These are phyloP conservation scores for Fraxinus ornus DNA, from an alignment of 305 asterid genomes.

Conservation along the genomic window DNA sequence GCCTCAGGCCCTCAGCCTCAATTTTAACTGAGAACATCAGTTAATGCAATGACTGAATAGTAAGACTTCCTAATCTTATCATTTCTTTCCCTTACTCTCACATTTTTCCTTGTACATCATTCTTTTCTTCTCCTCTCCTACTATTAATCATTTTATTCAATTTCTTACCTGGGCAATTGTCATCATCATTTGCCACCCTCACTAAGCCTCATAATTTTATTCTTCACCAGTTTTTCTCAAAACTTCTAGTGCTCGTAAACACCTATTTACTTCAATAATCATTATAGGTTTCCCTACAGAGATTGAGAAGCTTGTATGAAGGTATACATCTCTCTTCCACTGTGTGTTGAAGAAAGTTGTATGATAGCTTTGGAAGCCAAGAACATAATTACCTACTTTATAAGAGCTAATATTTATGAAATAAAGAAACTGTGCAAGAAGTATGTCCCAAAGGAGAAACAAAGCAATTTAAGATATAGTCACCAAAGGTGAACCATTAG, in stretches of 20 bases:
- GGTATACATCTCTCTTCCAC: not conserved
- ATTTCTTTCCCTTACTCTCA: not conserved
- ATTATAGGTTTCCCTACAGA: not conserved
- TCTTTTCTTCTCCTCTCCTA: not conserved
- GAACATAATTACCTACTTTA: not conserved
- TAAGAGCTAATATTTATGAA: not conserved
- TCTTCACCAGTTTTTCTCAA: not conserved
- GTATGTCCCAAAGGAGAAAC: not conserved
- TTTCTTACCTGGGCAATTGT: not conserved
- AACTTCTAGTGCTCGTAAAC: not conserved
- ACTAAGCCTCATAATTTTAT: not conserved
- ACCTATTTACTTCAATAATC: not conserved
- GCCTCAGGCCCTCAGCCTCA: not conserved
- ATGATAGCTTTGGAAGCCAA: not conserved
- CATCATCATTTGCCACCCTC: not conserved
- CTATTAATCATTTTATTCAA: not conserved
- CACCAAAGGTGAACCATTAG: not conserved
- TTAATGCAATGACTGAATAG: not conserved
- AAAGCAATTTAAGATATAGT: not conserved
- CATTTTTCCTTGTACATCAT: not conserved
- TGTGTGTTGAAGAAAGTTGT: not conserved
- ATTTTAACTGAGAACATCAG: not conserved
- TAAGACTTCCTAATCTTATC: not conserved
- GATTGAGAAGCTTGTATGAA: constrained; percentile 3
- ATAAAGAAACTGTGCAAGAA: not conserved